These are phyloP conservation scores for Paraconiothyrium brasiliense DNA, from an alignment of 2,329 filamentous ascomycete species.

Conservation along the genomic window DNA sequence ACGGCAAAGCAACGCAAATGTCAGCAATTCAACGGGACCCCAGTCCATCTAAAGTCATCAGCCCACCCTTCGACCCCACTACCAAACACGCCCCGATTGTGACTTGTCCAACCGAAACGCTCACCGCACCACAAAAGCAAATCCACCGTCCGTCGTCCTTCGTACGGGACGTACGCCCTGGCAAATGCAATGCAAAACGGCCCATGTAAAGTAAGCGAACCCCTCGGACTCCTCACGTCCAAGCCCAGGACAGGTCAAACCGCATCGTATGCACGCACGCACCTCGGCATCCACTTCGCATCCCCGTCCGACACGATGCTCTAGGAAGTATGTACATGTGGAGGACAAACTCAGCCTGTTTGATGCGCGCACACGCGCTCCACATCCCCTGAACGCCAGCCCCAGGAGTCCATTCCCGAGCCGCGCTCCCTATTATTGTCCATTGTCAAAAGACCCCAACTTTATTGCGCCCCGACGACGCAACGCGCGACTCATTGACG, in stretches of 20 bases:
- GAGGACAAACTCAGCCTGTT: not conserved
- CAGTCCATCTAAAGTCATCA: no score
- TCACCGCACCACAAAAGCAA: constrained; percentile 9
- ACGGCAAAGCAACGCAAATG: no score
- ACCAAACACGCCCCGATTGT: not conserved
- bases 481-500: not conserved
- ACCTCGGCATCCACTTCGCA: not conserved
- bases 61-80: no score
- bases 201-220: not conserved
- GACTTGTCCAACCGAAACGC: not conserved
- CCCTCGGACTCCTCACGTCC: not conserved
- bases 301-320: not conserved
- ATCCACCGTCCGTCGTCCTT: not conserved
- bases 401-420: not conserved
- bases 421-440: no score
- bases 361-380: no score
- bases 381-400: not conserved
- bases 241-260: not conserved
- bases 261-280: not conserved
- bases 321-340: not conserved
- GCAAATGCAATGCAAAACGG: not conserved
- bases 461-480: not conserved
- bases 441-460: no score
- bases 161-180: not conserved
- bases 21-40: no score